Evolutionary conservation across 2,329 filamentous ascomycete genomes (phyloP).

Genomic region (Aspergillus sp.): DNA sequence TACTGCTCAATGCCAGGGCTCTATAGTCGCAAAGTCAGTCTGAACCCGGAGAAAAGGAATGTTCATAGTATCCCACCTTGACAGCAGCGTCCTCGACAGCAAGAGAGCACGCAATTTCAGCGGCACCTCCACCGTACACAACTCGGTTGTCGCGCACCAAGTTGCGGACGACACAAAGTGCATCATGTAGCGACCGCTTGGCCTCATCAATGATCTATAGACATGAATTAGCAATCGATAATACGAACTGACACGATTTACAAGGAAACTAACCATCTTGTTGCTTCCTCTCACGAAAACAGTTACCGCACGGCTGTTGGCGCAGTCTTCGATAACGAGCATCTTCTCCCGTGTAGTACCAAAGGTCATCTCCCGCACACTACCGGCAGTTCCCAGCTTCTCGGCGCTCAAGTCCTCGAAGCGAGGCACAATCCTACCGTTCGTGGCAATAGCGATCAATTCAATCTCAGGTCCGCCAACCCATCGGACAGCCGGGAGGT

Average conservation of each 20-base stretch:
- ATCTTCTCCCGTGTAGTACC: conserved; percentile 98
- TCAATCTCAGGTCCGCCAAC: conserved; percentile 97
- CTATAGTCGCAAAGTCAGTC: conserved; percentile 30
- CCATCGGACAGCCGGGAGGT: conserved; percentile 93
- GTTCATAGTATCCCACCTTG: conserved; percentile 44
- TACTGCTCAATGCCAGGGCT: conserved; percentile 97
- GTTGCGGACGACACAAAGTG: conserved; percentile 94
- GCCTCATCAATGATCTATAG: conserved; percentile 93
- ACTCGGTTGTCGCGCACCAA: conserved; percentile 92
- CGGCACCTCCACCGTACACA: conserved; percentile 92
- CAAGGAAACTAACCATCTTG: conserved; percentile 70
- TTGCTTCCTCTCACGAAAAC: conserved; percentile 96
- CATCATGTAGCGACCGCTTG: conserved; percentile 93
- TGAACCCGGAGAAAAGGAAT: not conserved
- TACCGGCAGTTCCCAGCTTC: conserved; percentile 82
- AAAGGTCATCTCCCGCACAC: conserved; percentile 92
- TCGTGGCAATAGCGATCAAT: conserved; percentile 95
- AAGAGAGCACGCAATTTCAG: conserved; percentile 92
- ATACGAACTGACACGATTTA: not conserved
- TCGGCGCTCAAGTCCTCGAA: conserved; percentile 89
- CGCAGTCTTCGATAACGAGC: conserved; percentile 98
- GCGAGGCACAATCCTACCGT: conserved; percentile 91
- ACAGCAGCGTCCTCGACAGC: conserved; percentile 92
- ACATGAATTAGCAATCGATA: not conserved
- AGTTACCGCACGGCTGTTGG: conserved; percentile 92